phyloP scores from a whole-genome alignment of 2,329 filamentous ascomycete genomes.

The Trichoderma oligosporum region DNA sequence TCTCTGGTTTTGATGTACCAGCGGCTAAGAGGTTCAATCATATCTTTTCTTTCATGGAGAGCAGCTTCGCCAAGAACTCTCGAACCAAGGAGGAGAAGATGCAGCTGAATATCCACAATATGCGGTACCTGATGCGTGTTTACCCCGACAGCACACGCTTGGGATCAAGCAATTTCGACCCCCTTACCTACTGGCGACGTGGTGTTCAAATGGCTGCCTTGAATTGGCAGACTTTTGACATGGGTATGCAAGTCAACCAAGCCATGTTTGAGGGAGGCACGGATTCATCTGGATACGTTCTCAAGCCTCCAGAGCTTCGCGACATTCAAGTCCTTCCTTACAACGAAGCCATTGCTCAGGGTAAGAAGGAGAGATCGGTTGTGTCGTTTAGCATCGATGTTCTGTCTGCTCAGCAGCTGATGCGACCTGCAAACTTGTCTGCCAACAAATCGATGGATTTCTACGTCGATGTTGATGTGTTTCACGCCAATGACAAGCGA shows the following conservation, averaged over 20 bases:
- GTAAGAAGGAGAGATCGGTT: conserved; percentile 73
- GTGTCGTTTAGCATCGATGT: conserved; percentile 83
- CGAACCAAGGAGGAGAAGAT: conserved; percentile 72
- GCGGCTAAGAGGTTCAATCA: conserved; percentile 89
- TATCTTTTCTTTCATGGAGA: conserved; percentile 91
- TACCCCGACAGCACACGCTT: conserved; percentile 83
- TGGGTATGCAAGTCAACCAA: conserved; percentile 92
- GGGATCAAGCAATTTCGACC: conserved; percentile 90
- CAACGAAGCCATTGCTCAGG: conserved; percentile 46
- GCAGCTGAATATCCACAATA: conserved; percentile 83
- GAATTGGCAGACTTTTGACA: conserved; percentile 97
- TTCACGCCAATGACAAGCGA: conserved; percentile 87
- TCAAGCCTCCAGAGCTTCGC: conserved; percentile 85
- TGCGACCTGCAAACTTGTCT: conserved; percentile 71
- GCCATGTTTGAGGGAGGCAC: conserved; percentile 93
- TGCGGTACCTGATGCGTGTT: conserved; percentile 85
- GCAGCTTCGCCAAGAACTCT: conserved; percentile 77
- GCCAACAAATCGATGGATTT: conserved; percentile 76
- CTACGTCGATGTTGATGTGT: conserved; percentile 92
- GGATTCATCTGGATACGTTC: conserved; percentile 85
- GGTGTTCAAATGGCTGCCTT: conserved; percentile 97
- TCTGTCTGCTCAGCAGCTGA: conserved; percentile 91
- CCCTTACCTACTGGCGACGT: conserved; percentile 86
- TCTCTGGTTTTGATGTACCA: conserved; percentile 70
- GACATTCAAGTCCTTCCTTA: conserved; percentile 58